A percentile compares a stretch with the other conserved stretches of the same genome.
Conservation (phyloP, 192 early-diverging fungal species). For the Gigaspora rosea region DNA sequence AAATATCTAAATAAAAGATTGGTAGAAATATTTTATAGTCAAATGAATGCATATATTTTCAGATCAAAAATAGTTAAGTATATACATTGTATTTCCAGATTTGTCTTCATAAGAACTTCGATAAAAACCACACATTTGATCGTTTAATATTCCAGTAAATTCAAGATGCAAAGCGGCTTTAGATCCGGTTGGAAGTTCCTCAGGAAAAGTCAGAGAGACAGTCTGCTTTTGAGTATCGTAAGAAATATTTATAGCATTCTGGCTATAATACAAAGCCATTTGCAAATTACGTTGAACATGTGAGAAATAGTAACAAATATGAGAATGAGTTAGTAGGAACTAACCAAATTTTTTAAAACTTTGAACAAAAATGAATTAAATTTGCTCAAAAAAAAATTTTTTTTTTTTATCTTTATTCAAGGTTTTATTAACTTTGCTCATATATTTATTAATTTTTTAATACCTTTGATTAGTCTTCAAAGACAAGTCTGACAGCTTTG, state of each 20-base stretch:
- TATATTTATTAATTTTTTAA: background rate
- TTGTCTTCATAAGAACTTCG: slow-evolving; percentile 64
- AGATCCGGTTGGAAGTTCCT: slow-evolving; percentile 51
- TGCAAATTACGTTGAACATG: no score
- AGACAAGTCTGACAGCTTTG: slow-evolving; percentile 43
- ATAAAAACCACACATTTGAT: slow-evolving; percentile 96
- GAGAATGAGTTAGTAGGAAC: no score
- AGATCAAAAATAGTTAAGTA: background rate
- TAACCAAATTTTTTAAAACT: no score
- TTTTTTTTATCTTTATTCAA: background rate
- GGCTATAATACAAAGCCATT: slow-evolving; percentile 23
- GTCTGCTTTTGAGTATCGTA: slow-evolving; percentile 49
- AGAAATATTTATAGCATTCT: slow-evolving; percentile 47
- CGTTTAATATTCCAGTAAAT: slow-evolving; percentile 72
- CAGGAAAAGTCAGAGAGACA: slow-evolving; percentile 60
- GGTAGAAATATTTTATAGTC: no score
- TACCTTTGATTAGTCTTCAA: slow-evolving; percentile 61
- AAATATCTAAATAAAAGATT: slow-evolving; percentile 56
- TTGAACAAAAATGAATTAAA: no score
- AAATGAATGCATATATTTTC: background rate
- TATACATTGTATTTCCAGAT: slow-evolving; percentile 24
- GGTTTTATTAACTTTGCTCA: background rate
- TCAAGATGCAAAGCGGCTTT: slow-evolving; percentile 55
- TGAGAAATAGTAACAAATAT: background rate
- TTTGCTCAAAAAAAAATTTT: no score